Conservation (phyloP, 1,284 basidiomycete species). For the Crucibulum parvulum region DNA sequence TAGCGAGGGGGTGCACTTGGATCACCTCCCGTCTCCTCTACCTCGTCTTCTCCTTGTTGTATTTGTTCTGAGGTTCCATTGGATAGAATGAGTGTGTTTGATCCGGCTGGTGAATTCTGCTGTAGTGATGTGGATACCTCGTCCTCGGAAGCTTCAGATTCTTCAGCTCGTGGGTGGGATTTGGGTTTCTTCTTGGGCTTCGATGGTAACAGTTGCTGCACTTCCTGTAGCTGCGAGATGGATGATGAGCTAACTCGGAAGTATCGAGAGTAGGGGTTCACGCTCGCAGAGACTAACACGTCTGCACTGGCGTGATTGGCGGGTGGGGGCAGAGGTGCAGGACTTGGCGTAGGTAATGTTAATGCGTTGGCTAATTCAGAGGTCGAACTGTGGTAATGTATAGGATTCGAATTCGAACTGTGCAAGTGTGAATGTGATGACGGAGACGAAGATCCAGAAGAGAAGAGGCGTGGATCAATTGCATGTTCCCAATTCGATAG, state of each 20-base stretch:
- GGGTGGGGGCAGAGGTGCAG: neutral
- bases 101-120: too few species aligned
- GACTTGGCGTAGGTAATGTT: slow-evolving; percentile 27
- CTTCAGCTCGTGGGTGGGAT: too few species aligned
- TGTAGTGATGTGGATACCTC: too few species aligned
- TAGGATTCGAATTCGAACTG: neutral
- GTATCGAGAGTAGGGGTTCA: neutral
- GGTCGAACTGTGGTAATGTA: slow-evolving; percentile 17
- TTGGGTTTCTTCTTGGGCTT: too few species aligned
- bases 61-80: too few species aligned
- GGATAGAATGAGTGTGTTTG: too few species aligned
- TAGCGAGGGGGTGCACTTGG: slow-evolving; percentile 34
- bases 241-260: neutral
- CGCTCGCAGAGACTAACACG: neutral
- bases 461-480: slow-evolving; percentile 42
- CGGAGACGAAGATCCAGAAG: slow-evolving; percentile 4
- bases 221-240: too few species aligned
- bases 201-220: too few species aligned
- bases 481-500: slow-evolving; percentile 18
- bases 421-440: slow-evolving; percentile 6
- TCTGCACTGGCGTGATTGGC: neutral
- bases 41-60: neutral
- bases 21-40: slow-evolving; percentile 2
- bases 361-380: slow-evolving; percentile 51
- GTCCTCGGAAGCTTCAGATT: too few species aligned